Base-by-base conservation (phyloP, 306 rosid genomes). In the Lagenaria siceraria region DNA sequence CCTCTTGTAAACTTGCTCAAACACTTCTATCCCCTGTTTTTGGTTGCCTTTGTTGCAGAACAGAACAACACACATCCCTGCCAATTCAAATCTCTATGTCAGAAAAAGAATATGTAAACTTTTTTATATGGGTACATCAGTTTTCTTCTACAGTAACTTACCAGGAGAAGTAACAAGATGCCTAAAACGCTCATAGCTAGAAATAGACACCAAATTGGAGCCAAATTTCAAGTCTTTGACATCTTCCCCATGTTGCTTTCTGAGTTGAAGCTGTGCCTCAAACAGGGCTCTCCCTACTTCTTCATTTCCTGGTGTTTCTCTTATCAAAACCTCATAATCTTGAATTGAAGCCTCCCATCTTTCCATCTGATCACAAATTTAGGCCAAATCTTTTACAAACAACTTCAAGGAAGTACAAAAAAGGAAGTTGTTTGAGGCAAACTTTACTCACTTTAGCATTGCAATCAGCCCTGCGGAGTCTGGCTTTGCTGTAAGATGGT, bases 61-160 rank as follows among this genome's bases (percentile, higher is more conserved):
- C 19, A 92, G 89, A 75, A 89, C 98, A 82, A 94, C 97, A 10
- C 93, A 89, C 97, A 90, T 94, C 22, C 98, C 98, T 93, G 88
- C 77, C 12, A 66, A 38, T 76, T 7, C 22, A 76, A 3, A 25
- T 6, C n/a, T 33, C 19, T 24, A 21, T 13, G 54, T 40, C 7
- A 51, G 6, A 17, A 51, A 51, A 18, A 43, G 4, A n/a, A n/a
- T n/a, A 10, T 3, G 25, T 43, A 48, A 31, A 17, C 25, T 6
- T 11, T n/a, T 63, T 42, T 40, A 79, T 9, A 49, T 29, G n/a
- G 21, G 5, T 10, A 31, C 21, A 79, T 13, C 33, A 36, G 0
- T 56, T 58, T 58, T 22, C 33, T 40, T 12, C 10, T 9, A 17
- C 48, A 51, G 0, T 1, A 15, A 71, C 25, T 84, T 68, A 90